Base-by-base conservation (phyloP, 257 asterid genomes). In the Ligustrum vulgare region DNA sequence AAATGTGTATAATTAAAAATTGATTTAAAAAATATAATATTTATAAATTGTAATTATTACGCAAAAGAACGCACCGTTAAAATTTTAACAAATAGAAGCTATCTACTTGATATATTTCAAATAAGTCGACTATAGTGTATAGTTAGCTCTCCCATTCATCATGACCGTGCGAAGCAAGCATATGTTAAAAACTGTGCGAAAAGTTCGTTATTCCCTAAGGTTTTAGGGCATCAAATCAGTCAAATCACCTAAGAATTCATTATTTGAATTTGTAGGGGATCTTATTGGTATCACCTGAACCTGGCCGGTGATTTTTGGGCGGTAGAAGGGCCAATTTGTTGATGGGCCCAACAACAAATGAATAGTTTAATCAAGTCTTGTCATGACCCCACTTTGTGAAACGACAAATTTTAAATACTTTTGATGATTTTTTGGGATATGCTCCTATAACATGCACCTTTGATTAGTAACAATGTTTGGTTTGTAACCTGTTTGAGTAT, bases 271-370 rank as follows among this genome's bases (percentile, higher is more conserved):
- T 71, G 51, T 60, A 49, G 83, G 67, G 77, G 78, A 60, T 60
- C 72, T 75, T 7, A 35, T 1, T 2, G 0, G 76, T 74, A 80
- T 73, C 77, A 77, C 74, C n/a, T 47, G 36, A 12, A 68, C 51
- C 43, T 5, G 67, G 35, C 35, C 6, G 32, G 75, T 28, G 47
- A 71, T 71, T 20, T 71, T 18, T 77, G 84, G 82, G 22, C 84
- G 87, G 87, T 83, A 45, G 22, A 12, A 35, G 73, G 82, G 84
- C 81, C 87, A 82, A 77, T 63, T 34, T 47, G 74, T 66, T 83
- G 87, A 77, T 71, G 34, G 65, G 6, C 67, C 33, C 67, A 22
- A 25, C 4, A 60, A 60, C 67, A 28, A 60, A 22, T 25, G 67
- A 10, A 25, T 23, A 23, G 34, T 60, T 60, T 35, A 60, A 8